phyloP scores from a whole-genome alignment of 2,329 filamentous ascomycete species.

The Amphichorda felina region DNA sequence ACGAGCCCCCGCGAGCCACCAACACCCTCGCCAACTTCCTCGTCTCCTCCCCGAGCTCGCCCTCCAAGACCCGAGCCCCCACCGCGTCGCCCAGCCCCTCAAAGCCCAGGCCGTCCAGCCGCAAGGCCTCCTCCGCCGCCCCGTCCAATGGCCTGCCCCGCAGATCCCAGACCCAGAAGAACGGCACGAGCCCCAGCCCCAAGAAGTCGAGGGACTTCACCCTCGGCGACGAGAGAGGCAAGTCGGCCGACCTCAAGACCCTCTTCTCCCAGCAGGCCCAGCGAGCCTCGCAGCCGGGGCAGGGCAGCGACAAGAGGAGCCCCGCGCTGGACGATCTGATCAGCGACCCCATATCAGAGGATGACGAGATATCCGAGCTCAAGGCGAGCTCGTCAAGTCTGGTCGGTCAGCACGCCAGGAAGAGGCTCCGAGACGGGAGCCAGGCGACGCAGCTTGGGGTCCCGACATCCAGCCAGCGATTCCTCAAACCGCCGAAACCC shows the following conservation, averaged over 20 bases:
- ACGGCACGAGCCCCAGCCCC: conserved; percentile 17
- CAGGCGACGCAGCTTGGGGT: conserved; percentile 9
- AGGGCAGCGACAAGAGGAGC: conserved; percentile 14
- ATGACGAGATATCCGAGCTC: conserved; percentile 39
- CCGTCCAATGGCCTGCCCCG: conserved; percentile 10
- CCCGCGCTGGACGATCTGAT: conserved; percentile 33
- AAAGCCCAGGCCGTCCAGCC: conserved; percentile 16
- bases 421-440: conserved; percentile 30
- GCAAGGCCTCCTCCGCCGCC: conserved; percentile 7
- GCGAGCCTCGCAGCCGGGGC: conserved; percentile 24
- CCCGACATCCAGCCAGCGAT: conserved; percentile 34
- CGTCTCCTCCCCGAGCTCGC: conserved; percentile 36
- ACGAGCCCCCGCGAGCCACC: conserved; percentile 10
- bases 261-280: conserved; percentile 52
- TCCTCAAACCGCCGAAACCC: conserved; percentile 30
- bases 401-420: conserved; percentile 43
- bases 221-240: conserved; percentile 37
- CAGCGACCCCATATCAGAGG: conserved; percentile 48
- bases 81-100: conserved; percentile 28
- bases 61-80: conserved; percentile 17
- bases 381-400: conserved; percentile 39
- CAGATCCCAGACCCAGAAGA: conserved; percentile 15
- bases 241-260: conserved; percentile 42
- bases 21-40: conserved; percentile 42
- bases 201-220: conserved; percentile 25